Evolutionary conservation across 495 filamentous ascomycete species (phyloP).

Genomic region (Xylaria nigripes): DNA sequence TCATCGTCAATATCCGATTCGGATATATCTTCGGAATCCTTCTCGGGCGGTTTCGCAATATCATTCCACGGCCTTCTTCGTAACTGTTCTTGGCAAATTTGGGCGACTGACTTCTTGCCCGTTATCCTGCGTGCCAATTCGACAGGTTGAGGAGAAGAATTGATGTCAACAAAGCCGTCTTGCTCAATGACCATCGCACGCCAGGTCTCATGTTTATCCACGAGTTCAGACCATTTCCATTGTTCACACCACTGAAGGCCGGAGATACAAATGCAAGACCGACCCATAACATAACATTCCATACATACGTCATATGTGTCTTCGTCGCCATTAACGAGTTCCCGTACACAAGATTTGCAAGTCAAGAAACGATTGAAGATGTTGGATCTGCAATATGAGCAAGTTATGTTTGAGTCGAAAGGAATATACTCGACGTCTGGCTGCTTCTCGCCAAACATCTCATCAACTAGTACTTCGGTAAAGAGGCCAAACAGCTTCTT

Average conservation of each 20-base stretch:
- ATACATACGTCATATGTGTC: constrained; percentile 92
- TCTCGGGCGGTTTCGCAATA: constrained; percentile 36
- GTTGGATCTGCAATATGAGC: constrained; percentile 90
- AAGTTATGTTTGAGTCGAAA: constrained; percentile 85
- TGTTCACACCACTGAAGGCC: constrained; percentile 87
- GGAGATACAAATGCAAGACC: constrained; percentile 81
- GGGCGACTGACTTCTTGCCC: constrained; percentile 68
- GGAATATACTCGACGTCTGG: constrained; percentile 60
- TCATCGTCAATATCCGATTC: constrained; percentile 46
- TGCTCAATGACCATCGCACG: constrained; percentile 62
- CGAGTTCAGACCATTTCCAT: constrained; percentile 73
- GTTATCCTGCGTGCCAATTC: constrained; percentile 52
- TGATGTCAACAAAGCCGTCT: constrained; percentile 49
- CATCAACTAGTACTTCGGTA: constrained; percentile 68
- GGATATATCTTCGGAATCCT: constrained; percentile 34
- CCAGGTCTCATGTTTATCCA: constrained; percentile 73
- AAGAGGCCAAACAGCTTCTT: constrained; percentile 66
- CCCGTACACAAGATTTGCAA: constrained; percentile 65
- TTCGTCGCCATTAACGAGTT: constrained; percentile 51
- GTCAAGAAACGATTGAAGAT: constrained; percentile 97
- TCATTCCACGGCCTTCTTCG: constrained; percentile 58
- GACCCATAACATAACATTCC: constrained; percentile 92
- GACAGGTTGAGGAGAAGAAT: constrained; percentile 56
- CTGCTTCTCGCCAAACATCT: constrained; percentile 66
- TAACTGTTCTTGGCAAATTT: constrained; percentile 85